A percentile compares a stretch with the other conserved stretches of the same genome.
Conservation (phyloP, 495 filamentous ascomycete species). For the Penicillium egyptiacum region DNA sequence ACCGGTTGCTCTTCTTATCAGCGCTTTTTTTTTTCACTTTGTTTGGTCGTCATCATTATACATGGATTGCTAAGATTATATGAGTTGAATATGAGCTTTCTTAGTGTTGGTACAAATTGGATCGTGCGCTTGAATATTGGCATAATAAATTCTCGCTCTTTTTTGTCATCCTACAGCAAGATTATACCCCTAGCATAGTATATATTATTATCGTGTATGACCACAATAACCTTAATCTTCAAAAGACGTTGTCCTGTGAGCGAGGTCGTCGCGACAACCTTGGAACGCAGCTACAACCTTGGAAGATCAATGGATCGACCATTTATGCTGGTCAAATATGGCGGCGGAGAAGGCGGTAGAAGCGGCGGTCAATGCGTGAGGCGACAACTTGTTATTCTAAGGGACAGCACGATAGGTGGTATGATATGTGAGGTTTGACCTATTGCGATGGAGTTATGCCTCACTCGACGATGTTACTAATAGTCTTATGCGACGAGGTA, state of each 20-base stretch:
- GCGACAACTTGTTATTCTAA: not conserved
- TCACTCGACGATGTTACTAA: slow-evolving; percentile 1
- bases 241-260: not conserved
- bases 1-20: slow-evolving; percentile 17
- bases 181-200: not conserved
- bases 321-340: not conserved
- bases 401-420: not conserved
- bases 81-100: slow-evolving; percentile 14
- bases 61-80: slow-evolving; percentile 19
- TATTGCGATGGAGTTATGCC: not conserved
- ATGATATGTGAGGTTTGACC: not conserved
- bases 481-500: slow-evolving; percentile 9
- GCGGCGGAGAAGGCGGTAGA: not conserved
- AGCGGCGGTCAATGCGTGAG: not conserved
- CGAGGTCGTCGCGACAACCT: not conserved
- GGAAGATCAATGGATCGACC: slow-evolving; percentile 5
- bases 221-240: not conserved
- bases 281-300: too few relatives aligned
- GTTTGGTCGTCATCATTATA: slow-evolving; percentile 12
- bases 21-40: slow-evolving; percentile 14
- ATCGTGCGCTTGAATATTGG: slow-evolving; percentile 1
- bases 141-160: slow-evolving; percentile 13
- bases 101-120: slow-evolving; percentile 8
- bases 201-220: not conserved
- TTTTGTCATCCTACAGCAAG: not conserved